phyloP scores from a whole-genome alignment of 345 rosid species.

The Salix dunnii region DNA sequence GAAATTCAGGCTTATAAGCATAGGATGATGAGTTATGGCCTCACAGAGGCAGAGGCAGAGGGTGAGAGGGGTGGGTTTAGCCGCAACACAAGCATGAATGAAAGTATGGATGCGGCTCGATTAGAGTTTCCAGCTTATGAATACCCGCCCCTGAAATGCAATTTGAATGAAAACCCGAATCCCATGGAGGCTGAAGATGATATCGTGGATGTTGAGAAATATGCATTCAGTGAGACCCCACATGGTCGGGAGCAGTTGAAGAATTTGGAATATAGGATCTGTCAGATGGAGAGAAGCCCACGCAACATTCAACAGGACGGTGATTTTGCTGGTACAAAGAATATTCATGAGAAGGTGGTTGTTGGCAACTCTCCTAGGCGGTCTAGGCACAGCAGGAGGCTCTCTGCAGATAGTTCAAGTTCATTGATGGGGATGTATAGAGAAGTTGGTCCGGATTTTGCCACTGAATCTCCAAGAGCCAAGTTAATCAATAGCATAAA shows the following conservation, averaged over 20 bases:
- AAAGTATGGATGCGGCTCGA: slow-evolving; percentile 34
- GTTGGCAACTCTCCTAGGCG: slow-evolving; percentile 71
- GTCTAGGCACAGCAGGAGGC: slow-evolving; percentile 47
- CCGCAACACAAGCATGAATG: slow-evolving; percentile 43
- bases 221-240: slow-evolving; percentile 66
- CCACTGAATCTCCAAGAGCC: slow-evolving; percentile 51
- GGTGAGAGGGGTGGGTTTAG: slow-evolving; percentile 29
- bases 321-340: slow-evolving; percentile 43
- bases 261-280: slow-evolving; percentile 67
- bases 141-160: slow-evolving; percentile 84
- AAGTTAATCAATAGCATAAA: slow-evolving; percentile 34
- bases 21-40: slow-evolving; percentile 90
- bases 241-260: slow-evolving; percentile 43
- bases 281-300: slow-evolving; percentile 71
- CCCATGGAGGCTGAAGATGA: slow-evolving; percentile 53
- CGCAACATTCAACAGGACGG: slow-evolving; percentile 45
- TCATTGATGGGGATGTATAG: slow-evolving; percentile 43
- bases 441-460: slow-evolving; percentile 43
- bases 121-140: slow-evolving; percentile 49
- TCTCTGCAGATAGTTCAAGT: slow-evolving; percentile 57
- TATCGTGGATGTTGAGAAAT: slow-evolving; percentile 69
- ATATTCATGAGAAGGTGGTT: slow-evolving; percentile 59
- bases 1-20: slow-evolving; percentile 92
- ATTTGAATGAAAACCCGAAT: slow-evolving; percentile 49
- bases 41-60: slow-evolving; percentile 67